These are phyloP conservation scores for Breviolum minutum DNA, from an alignment of 73 alveolate genomes.

Conservation along the genomic window DNA sequence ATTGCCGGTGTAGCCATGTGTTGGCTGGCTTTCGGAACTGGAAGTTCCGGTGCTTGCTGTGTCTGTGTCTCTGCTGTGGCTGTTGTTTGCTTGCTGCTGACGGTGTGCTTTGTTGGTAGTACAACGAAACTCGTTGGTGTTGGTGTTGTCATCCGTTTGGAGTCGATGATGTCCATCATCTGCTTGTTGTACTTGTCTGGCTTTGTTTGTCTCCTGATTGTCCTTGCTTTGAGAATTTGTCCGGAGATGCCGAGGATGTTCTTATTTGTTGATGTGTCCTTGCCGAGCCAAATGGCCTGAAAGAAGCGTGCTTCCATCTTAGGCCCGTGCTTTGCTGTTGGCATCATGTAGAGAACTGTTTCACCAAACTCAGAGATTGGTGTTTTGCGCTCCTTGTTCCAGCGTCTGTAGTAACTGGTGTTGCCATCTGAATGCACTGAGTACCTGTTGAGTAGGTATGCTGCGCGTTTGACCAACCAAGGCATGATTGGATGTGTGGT, in stretches of 20 bases:
- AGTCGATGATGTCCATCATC: background rate
- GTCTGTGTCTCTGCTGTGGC: background rate
- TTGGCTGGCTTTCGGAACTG: background rate
- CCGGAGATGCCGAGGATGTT: background rate
- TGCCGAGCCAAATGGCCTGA: background rate
- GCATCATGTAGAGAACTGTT: background rate
- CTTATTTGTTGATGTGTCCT: background rate
- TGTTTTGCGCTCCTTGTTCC: background rate
- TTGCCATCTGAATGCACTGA: background rate
- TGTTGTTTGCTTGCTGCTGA: background rate
- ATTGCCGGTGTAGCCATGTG: background rate
- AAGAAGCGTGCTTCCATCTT: background rate
- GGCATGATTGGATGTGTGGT: background rate
- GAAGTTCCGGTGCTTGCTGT: background rate
- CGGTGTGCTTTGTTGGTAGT: background rate
- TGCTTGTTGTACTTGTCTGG: conserved; percentile 1
- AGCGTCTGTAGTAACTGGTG: background rate
- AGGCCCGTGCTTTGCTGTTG: background rate
- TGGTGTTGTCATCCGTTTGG: background rate
- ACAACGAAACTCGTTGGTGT: no score
- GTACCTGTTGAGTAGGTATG: background rate
- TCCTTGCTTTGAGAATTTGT: background rate
- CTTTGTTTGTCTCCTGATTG: background rate
- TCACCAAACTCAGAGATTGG: background rate
- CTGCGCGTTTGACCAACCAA: background rate